Conservation (phyloP, 106 monocot genomes). For the Agapanthus africanus region DNA sequence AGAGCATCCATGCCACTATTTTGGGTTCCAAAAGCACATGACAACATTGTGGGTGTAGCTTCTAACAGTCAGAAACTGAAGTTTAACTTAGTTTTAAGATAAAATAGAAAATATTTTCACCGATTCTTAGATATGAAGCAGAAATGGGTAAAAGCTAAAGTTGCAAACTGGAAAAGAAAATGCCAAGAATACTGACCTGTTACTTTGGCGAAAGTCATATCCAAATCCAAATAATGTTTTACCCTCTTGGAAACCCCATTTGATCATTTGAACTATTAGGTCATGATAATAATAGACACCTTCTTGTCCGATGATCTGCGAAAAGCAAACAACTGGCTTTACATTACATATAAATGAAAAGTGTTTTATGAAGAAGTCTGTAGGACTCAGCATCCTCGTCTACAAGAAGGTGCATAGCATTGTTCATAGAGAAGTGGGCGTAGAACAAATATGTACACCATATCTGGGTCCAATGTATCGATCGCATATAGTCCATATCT, state of each 20-base stretch:
- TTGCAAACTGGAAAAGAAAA: not conserved
- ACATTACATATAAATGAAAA: not conserved
- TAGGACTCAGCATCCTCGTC: not conserved
- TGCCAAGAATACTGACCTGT: constrained; percentile 45
- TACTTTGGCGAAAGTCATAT: constrained; percentile 98
- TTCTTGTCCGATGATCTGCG: constrained; percentile 74
- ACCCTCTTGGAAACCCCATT: constrained; percentile 93
- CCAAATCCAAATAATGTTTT: constrained; percentile 99
- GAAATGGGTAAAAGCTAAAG: not conserved
- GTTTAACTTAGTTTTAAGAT: not conserved
- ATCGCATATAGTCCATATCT: constrained; percentile 90
- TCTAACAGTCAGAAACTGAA: not conserved
- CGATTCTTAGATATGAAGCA: not conserved
- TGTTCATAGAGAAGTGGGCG: not conserved
- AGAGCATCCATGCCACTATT: not conserved
- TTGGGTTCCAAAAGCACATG: not conserved
- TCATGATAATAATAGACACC: constrained; percentile 91
- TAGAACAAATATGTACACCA: constrained; percentile 37
- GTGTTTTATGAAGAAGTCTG: not conserved
- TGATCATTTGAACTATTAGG: constrained; percentile 92
- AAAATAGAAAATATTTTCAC: not conserved
- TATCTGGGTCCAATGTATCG: constrained; percentile 78
- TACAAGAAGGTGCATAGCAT: not conserved
- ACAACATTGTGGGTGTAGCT: not conserved
- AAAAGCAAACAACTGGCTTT: constrained; percentile 6